phyloP scores from a whole-genome alignment of 805 yeast genomes.

The Lipomyces chichibuensis region DNA sequence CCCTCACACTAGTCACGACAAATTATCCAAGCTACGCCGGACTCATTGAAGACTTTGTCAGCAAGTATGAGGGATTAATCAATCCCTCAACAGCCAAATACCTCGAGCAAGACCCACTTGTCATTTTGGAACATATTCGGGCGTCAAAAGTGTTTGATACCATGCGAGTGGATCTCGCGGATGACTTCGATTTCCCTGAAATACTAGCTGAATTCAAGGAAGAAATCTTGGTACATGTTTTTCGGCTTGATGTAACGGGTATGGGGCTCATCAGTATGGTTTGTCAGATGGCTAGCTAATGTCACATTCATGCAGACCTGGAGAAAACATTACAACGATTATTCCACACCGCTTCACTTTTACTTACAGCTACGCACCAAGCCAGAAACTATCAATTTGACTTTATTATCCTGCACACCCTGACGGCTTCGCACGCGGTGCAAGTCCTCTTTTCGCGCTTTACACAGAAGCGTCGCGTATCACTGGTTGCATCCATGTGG shows the following conservation, averaged over 20 bases:
- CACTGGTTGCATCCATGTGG: conserved; percentile 31
- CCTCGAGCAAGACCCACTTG: conserved; percentile 32
- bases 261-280: neutral
- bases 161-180: conserved; percentile 14
- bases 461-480: conserved; percentile 10
- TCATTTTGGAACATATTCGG: conserved; percentile 34
- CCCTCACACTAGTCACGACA: conserved; percentile 19
- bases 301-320: conserved; percentile 9
- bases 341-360: conserved; percentile 34
- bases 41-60: conserved; percentile 14
- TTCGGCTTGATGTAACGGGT: conserved; percentile 33
- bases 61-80: conserved; percentile 10
- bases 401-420: conserved; percentile 41
- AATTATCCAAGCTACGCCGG: conserved; percentile 7
- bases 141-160: conserved; percentile 33
- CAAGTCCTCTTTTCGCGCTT: conserved; percentile 24
- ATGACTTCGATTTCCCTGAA: conserved; percentile 11
- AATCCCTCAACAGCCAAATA: conserved; percentile 8
- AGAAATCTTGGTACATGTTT: conserved; percentile 27
- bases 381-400: conserved; percentile 36
- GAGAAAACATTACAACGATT: conserved; percentile 32
- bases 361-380: conserved; percentile 37
- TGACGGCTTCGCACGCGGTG: conserved; percentile 41
- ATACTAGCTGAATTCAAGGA: conserved; percentile 26
- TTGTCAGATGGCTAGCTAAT: neutral